Conservation (phyloP, 495 filamentous ascomycete species). For the Penicillium argentinense region DNA sequence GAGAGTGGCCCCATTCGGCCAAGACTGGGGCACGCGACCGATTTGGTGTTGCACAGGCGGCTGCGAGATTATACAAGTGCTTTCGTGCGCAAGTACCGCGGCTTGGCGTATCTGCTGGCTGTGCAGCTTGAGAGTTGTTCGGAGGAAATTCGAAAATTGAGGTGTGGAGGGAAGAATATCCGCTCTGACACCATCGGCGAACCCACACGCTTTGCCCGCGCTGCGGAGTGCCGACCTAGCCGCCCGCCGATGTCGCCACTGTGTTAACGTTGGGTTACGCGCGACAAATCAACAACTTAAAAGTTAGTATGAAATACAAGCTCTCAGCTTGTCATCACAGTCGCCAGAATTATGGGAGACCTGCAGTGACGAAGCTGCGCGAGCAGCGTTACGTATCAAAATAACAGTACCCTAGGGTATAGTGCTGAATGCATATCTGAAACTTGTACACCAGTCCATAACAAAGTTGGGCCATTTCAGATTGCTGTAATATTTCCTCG, state of each 20-base stretch:
- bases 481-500: too few relatives aligned
- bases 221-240: conserved; percentile 19
- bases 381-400: not conserved
- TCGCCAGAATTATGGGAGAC: too few relatives aligned
- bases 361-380: too few relatives aligned
- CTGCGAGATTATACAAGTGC: not conserved
- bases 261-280: not conserved
- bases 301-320: not conserved
- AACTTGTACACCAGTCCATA: too few relatives aligned
- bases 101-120: not conserved
- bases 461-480: too few relatives aligned
- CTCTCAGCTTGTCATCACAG: too few relatives aligned
- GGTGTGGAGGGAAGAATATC: conserved; percentile 4
- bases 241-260: not conserved
- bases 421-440: too few relatives aligned
- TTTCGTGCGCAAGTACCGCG: not conserved
- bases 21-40: conserved; percentile 4
- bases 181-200: conserved; percentile 13
- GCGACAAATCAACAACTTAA: not conserved
- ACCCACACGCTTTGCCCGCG: conserved; percentile 4
- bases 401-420: too few relatives aligned
- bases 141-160: not conserved
- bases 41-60: not conserved
- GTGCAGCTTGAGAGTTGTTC: not conserved
- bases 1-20: conserved; percentile 10